Conservation (phyloP, 148 eudicot species). For the Polygonum maritimum region DNA sequence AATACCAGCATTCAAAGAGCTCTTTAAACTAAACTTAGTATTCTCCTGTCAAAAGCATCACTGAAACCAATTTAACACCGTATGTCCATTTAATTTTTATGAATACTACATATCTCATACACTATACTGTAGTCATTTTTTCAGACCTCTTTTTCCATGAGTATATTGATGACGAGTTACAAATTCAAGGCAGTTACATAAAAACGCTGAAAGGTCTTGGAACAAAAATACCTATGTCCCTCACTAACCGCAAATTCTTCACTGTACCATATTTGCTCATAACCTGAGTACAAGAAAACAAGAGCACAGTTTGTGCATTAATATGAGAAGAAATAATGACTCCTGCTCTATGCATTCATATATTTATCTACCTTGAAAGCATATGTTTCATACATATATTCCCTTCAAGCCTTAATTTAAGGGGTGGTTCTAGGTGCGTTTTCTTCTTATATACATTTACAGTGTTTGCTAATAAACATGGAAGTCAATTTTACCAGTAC, state of each 20-base stretch:
- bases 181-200: background rate
- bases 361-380: background rate
- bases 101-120: background rate
- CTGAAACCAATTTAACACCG: background rate
- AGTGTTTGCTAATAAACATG: background rate
- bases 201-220: background rate
- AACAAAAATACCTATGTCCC: constrained; percentile 59
- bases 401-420: background rate
- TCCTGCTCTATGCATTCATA: background rate
- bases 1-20: background rate
- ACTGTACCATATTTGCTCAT: constrained; percentile 79
- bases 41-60: background rate
- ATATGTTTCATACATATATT: background rate
- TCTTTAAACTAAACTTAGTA: background rate
- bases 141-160: background rate
- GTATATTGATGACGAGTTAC: background rate
- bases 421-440: background rate
- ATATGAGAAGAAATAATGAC: background rate
- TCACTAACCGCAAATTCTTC: constrained; percentile 73
- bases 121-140: background rate
- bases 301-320: background rate
- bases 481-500: background rate
- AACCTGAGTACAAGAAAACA: constrained; percentile 34
- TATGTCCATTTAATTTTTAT: background rate
- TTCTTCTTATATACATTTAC: background rate